phyloP scores from a whole-genome alignment of 306 rosid genomes.

The Dryas octopetala region DNA sequence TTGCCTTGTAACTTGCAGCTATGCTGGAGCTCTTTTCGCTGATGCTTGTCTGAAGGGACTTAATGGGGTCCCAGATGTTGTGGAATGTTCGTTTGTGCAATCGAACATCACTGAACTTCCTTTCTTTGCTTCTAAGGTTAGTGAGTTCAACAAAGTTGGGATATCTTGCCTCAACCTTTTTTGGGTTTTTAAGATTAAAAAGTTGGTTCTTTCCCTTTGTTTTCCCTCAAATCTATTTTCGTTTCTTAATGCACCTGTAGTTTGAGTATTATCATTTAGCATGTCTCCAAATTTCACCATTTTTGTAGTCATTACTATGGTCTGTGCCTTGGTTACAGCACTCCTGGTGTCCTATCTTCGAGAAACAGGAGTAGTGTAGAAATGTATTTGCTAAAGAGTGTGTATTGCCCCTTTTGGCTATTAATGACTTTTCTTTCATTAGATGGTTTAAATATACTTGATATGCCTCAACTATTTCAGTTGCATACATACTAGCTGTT shows the following conservation, averaged over 20 bases:
- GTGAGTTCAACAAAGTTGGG: background rate
- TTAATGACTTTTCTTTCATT: background rate
- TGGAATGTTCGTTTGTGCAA: constrained; percentile 92
- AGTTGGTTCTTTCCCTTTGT: background rate
- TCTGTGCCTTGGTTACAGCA: background rate
- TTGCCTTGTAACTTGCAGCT: constrained; percentile 46
- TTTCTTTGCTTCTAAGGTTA: constrained; percentile 97
- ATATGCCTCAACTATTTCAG: background rate
- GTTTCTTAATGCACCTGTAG: background rate
- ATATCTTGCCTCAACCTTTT: background rate
- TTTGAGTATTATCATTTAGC: background rate
- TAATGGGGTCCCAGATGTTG: constrained; percentile 96
- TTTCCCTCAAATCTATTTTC: background rate
- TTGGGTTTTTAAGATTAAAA: too few species aligned
- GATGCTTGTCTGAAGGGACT: constrained; percentile 99
- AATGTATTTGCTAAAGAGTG: background rate
- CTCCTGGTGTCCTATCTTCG: background rate
- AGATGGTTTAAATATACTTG: background rate
- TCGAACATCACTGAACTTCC: constrained; percentile 85
- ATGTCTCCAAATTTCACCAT: constrained; percentile 1
- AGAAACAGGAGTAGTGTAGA: background rate
- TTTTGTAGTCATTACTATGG: background rate
- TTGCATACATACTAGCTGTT: background rate
- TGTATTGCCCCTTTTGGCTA: background rate
- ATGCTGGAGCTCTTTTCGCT: constrained; percentile 95